These are phyloP conservation scores for Populus hybrid DNA, from an alignment of 441 rosid genomes.

Conservation along the genomic window DNA sequence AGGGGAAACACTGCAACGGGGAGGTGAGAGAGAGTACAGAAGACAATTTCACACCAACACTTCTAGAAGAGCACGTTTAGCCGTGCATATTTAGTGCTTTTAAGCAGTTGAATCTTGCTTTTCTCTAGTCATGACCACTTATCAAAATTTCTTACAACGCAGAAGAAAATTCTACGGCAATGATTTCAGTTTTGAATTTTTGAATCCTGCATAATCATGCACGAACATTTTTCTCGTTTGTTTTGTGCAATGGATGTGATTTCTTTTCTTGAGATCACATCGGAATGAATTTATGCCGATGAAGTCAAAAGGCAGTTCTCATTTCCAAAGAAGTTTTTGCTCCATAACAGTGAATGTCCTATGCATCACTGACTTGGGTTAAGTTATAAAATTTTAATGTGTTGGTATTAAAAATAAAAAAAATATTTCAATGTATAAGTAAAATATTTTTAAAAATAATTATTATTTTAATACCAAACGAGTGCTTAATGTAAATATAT, in stretches of 20 bases:
- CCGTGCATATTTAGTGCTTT: not conserved
- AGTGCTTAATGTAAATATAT: no score
- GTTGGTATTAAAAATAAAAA: no score
- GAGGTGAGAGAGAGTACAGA: not conserved
- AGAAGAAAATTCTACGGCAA: constrained; percentile 8
- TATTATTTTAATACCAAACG: no score
- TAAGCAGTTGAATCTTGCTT: not conserved
- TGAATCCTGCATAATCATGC: not conserved
- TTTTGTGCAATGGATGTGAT: not conserved
- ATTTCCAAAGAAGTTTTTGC: not conserved
- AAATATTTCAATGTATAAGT: no score
- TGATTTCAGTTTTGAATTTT: constrained; percentile 17
- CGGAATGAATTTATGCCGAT: not conserved
- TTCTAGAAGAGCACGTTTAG: not conserved
- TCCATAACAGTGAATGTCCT: not conserved
- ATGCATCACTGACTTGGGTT: not conserved
- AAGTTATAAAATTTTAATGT: no score
- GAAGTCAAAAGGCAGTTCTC: not conserved
- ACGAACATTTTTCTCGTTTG: not conserved
- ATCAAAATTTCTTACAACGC: not conserved
- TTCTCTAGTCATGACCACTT: not conserved
- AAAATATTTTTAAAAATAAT: no score
- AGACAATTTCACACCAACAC: not conserved
- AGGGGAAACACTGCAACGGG: not conserved
- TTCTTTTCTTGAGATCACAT: not conserved